phyloP scores from a whole-genome alignment of 2,329 filamentous ascomycete genomes.

The Pezicula rhizophila region DNA sequence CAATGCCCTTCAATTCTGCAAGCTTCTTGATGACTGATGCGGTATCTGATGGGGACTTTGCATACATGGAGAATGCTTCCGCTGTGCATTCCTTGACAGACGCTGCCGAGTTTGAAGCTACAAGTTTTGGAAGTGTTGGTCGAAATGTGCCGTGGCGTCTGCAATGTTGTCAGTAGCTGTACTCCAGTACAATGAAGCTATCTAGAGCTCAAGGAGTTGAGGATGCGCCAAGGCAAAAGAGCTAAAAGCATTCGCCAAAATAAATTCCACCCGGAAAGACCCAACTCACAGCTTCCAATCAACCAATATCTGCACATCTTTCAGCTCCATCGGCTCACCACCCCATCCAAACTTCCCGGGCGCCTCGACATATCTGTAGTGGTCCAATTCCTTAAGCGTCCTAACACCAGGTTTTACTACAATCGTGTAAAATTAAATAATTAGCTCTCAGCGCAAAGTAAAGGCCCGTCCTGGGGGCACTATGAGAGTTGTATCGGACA shows the following conservation, averaged over 20 bases:
- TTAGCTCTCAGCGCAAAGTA: background rate
- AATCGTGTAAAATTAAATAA: background rate
- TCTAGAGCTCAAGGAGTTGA: background rate
- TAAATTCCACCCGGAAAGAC: constrained; percentile 8
- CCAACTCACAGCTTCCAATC: constrained; percentile 66
- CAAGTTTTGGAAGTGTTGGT: constrained; percentile 53
- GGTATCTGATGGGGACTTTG: constrained; percentile 27
- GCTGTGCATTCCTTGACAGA: constrained; percentile 42
- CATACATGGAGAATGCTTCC: constrained; percentile 44
- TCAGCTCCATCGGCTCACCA: constrained; percentile 40
- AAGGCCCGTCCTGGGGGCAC: background rate
- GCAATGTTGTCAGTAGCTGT: constrained; percentile 1
- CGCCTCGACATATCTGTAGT: constrained; percentile 52
- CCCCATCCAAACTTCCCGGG: constrained; percentile 37
- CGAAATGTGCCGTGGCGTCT: constrained; percentile 54
- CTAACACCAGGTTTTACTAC: constrained; percentile 19
- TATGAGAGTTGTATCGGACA: background rate
- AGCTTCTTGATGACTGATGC: constrained; percentile 46
- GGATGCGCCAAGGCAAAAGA: background rate
- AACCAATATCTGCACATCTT: constrained; percentile 54
- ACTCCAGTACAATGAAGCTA: constrained; percentile 5
- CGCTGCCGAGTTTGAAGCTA: constrained; percentile 45
- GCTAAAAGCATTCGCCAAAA: constrained; percentile 8
- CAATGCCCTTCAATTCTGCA: constrained; percentile 63
- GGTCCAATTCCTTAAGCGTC: constrained; percentile 49